Conservation (phyloP, 352 stramenopile genomes). For the Phytopythium montanum region DNA sequence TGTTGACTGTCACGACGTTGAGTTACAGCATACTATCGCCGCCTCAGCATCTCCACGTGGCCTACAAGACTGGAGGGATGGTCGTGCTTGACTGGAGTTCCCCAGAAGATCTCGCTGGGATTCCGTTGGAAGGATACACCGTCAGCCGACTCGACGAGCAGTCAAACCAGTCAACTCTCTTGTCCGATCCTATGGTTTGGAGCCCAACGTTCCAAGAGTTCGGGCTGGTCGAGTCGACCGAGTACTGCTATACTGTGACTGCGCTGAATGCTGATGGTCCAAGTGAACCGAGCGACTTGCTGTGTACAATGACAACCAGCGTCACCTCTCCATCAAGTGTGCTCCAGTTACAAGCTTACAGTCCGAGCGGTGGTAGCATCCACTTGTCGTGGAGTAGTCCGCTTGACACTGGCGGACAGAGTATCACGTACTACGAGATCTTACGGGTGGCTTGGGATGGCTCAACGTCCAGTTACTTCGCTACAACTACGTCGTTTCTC, state of each 20-base stretch:
- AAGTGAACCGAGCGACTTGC: constrained; percentile 20
- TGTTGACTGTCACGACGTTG: constrained; percentile 33
- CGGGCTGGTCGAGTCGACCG: constrained; percentile 30
- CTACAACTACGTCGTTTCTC: constrained; percentile 14
- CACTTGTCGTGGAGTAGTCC: constrained; percentile 35
- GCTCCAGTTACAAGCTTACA: constrained; percentile 9
- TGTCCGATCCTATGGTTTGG: constrained; percentile 9
- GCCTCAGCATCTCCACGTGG: constrained; percentile 16
- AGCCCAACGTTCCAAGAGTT: constrained; percentile 35
- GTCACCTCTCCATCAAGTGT: constrained; percentile 23
- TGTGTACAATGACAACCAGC: constrained; percentile 13
- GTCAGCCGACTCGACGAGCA: constrained; percentile 18
- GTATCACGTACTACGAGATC: constrained; percentile 45
- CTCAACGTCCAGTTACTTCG: constrained; percentile 11
- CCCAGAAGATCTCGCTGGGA: constrained; percentile 47
- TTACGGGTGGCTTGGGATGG: constrained; percentile 11
- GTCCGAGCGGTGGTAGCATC: constrained; percentile 26
- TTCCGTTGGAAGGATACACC: constrained; percentile 34
- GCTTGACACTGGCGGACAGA: constrained; percentile 35
- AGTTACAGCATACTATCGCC: constrained; percentile 21
- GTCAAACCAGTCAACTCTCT: background rate
- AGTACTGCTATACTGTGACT: constrained; percentile 41
- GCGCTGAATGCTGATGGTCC: constrained; percentile 48
- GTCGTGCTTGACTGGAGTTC: constrained; percentile 40
- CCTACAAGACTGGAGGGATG: constrained; percentile 32